Evolutionary conservation across 2,329 filamentous ascomycete genomes (phyloP).

Genomic region (Alternaria alternata): DNA sequence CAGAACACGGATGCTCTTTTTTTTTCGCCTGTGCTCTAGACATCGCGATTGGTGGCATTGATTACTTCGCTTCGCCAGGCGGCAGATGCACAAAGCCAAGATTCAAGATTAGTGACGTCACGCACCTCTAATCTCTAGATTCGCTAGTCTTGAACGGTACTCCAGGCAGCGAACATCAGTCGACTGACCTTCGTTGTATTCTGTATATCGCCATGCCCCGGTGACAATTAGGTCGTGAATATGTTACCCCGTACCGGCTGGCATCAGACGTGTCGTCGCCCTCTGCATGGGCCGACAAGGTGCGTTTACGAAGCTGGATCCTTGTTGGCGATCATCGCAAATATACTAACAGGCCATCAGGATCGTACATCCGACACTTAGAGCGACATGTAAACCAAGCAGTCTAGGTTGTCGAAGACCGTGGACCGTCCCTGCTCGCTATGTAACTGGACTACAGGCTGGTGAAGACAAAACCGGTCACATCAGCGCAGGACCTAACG

Average conservation of each 20-base stretch:
- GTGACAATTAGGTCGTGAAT: slow-evolving; percentile 10
- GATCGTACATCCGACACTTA: slow-evolving; percentile 13
- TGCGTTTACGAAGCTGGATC: slow-evolving; percentile 26
- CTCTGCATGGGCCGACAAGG: slow-evolving; percentile 34
- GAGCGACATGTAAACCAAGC: slow-evolving; percentile 6
- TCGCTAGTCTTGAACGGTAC: not conserved
- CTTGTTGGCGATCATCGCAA: slow-evolving; percentile 32
- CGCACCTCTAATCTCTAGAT: slow-evolving; percentile 2
- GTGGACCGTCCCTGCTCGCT: slow-evolving; percentile 27
- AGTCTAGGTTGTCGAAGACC: slow-evolving; percentile 2
- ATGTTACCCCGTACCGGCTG: slow-evolving; percentile 32
- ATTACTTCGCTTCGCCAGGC: slow-evolving; percentile 3
- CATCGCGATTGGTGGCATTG: not conserved
- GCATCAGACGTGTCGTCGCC: slow-evolving; percentile 28
- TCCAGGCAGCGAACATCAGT: slow-evolving; percentile 7
- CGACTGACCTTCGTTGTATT: not conserved
- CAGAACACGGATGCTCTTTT: not conserved
- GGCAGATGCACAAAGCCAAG: slow-evolving; percentile 14
- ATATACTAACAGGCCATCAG: slow-evolving; percentile 32
- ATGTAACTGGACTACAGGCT: slow-evolving; percentile 50
- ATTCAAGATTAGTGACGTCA: slow-evolving; percentile 18
- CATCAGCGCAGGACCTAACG: slow-evolving; percentile 76
- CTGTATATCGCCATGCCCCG: slow-evolving; percentile 19
- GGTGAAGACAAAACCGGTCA: slow-evolving; percentile 78
- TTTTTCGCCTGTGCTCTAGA: not conserved